These are phyloP conservation scores for Globisporangium polare DNA, from an alignment of 352 stramenopile genomes.

Conservation along the genomic window DNA sequence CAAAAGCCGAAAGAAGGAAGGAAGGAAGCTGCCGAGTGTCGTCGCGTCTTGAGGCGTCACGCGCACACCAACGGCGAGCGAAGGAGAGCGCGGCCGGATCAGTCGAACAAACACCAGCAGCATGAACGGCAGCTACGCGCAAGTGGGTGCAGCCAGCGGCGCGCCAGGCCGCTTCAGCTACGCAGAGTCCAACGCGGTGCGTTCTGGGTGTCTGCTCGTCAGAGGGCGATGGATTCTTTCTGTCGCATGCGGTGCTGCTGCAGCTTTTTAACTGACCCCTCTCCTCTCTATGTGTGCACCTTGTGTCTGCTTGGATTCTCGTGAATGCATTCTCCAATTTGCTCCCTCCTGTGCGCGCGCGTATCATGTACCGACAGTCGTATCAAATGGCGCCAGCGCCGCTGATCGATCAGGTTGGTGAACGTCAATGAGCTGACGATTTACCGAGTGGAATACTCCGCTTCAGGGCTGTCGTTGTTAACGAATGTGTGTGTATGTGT, in stretches of 20 bases:
- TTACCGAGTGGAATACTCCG: not conserved
- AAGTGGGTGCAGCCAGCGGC: not conserved
- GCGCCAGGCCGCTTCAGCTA: slow-evolving; percentile 7
- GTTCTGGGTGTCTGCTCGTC: not conserved
- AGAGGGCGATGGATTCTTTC: slow-evolving; percentile 3
- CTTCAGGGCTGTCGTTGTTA: not conserved
- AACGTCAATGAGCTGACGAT: not conserved
- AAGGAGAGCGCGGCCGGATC: not conserved
- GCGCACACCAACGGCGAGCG: not conserved
- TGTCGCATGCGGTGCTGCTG: not conserved
- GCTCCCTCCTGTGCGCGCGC: not conserved
- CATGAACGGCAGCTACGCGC: slow-evolving; percentile 6
- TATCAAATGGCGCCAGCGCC: slow-evolving; percentile 22
- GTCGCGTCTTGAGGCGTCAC: not conserved
- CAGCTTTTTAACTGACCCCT: not conserved
- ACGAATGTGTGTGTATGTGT: not conserved
- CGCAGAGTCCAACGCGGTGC: slow-evolving; percentile 8
- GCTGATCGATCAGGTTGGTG: slow-evolving; percentile 27
- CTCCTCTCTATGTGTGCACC: not conserved
- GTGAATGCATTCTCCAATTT: not conserved
- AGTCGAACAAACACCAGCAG: not conserved
- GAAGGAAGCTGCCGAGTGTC: not conserved
- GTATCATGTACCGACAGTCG: slow-evolving; percentile 13
- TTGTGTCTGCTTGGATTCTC: not conserved
- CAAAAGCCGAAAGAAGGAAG: not conserved